Base-by-base conservation (phyloP, 768 basidiomycete species). In the Mycena epipterygia region DNA sequence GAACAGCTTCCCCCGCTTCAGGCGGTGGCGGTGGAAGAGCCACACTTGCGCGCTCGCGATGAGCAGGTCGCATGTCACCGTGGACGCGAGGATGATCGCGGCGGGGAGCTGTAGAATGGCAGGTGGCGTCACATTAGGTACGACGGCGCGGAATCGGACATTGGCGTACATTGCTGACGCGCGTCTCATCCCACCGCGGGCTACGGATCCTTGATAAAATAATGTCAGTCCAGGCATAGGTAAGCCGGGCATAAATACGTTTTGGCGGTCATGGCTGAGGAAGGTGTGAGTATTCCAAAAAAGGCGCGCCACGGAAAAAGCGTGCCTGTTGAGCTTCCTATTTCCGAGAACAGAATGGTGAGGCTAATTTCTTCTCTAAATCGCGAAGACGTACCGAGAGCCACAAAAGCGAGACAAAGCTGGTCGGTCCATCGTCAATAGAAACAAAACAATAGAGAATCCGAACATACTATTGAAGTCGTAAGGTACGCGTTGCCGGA, bases 21-120 rank as follows among this genome's bases (percentile, higher is more conserved):
- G 78, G 57, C 82, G 59, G 67, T 82, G 64, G 33, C 72, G 67
- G 42, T 73, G 72, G 56, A 73, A 70, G 21, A 73, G 68, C 64
- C 79, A 73, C 6, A 71, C 77, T 69, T 82, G 81, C 21, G 81
- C 76, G 32, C 77, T 74, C 7, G 81, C 81, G 48, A 82, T 82
- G 52, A 79, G 72, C 37, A 79, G 46, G 60, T 82, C 81, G 57
- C 81, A 82, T 19, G 76, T 76, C 2, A 80, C 76, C 16, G 81
- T 81, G 44, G 81, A 73, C 29, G 79, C 56, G 61, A 79, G 81
- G 58, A 82, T 81, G 1, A 80, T 55, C 8, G 78, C 49, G 33
- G 81, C 81, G 23, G 79, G 74, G 37, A 78, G 57, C 81, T 82
- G 59, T 12, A 51, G 17, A 30, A 11, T 12, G 12, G 17, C 16